Conservation (phyloP, 495 filamentous ascomycete species). For the Aspergillus avenaceus region DNA sequence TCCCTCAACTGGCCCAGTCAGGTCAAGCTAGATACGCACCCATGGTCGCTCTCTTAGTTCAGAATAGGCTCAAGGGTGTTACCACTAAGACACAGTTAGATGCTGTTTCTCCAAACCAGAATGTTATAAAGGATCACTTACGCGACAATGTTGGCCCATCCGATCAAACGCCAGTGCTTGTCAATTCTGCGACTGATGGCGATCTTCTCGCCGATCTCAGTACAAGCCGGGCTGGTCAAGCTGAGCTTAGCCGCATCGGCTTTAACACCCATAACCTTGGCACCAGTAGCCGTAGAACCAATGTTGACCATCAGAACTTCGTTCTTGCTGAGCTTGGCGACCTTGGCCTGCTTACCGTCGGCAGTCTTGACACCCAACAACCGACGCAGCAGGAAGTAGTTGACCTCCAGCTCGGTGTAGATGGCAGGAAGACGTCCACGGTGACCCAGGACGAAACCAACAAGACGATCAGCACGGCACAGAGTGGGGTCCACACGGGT, state of each 20-base stretch:
- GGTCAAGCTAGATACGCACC: conserved; percentile 10
- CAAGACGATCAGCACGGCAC: conserved; percentile 96
- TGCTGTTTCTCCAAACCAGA: neutral
- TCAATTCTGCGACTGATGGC: conserved; percentile 93
- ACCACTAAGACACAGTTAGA: conserved; percentile 36
- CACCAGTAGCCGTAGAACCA: conserved; percentile 91
- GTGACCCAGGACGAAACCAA: conserved; percentile 95
- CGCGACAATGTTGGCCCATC: conserved; percentile 90
- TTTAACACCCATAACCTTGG: conserved; percentile 93
- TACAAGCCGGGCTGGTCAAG: conserved; percentile 87
- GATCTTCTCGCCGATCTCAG: conserved; percentile 94
- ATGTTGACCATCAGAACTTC: conserved; percentile 99
- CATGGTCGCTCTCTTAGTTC: conserved; percentile 29
- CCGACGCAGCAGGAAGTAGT: conserved; percentile 94
- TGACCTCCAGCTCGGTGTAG: conserved; percentile 96
- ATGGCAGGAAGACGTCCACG: conserved; percentile 88
- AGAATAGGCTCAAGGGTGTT: conserved; percentile 50
- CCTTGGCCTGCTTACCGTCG: conserved; percentile 98
- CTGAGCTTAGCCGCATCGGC: conserved; percentile 91
- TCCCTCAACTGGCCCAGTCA: conserved; percentile 9
- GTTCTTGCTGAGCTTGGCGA: conserved; percentile 94
- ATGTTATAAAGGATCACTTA: conserved; percentile 34
- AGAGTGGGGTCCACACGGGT: conserved; percentile 95
- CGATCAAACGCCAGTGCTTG: conserved; percentile 98
- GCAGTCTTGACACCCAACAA: conserved; percentile 95